Conservation (phyloP, 345 rosid genomes). For the Eucalyptus sp. region DNA sequence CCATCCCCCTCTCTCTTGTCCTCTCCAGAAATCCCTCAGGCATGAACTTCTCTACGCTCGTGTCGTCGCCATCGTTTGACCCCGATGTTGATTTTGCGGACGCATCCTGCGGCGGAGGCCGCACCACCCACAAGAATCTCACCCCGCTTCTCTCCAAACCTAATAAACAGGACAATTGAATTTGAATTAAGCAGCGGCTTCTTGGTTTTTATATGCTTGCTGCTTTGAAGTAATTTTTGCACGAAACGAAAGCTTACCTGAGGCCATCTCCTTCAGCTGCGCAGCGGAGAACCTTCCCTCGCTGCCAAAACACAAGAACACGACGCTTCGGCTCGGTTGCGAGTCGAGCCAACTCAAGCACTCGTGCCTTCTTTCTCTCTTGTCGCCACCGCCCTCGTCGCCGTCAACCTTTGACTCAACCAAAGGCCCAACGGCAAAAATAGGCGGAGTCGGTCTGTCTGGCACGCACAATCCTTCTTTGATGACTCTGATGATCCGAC, state of each 20-base stretch:
- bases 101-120: not conserved
- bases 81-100: not conserved
- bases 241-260: not conserved
- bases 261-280: not conserved
- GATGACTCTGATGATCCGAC: not conserved
- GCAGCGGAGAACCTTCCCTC: not conserved
- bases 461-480: not conserved
- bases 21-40: not conserved
- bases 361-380: not conserved
- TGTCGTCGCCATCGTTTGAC: too few species aligned
- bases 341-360: not conserved
- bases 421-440: not conserved
- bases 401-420: not conserved
- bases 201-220: too few species aligned
- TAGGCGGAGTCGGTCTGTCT: not conserved
- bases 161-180: not conserved
- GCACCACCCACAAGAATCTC: slow-evolving; percentile 1
- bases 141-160: not conserved
- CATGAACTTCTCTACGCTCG: not conserved
- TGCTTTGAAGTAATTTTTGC: not conserved
- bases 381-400: not conserved
- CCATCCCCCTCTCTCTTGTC: not conserved
- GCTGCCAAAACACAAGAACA: not conserved
- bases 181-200: not conserved
- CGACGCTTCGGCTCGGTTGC: not conserved